Base-by-base conservation (phyloP, 352 stramenopile species). In the Pythium pyrilobum region DNA sequence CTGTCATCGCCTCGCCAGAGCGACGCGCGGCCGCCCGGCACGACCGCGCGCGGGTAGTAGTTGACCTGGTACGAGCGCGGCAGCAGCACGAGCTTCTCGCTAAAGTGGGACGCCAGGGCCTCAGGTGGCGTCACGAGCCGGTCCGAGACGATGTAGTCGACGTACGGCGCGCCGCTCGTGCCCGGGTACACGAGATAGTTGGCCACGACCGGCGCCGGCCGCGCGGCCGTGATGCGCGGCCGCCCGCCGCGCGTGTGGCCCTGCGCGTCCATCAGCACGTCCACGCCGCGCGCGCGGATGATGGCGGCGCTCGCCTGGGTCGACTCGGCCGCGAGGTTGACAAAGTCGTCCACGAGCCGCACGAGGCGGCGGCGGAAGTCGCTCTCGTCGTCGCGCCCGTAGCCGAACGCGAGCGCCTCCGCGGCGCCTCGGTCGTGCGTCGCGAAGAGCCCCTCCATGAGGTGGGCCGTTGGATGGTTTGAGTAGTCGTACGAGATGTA, bases 181-280 rank as follows among this genome's bases (percentile, higher is more conserved):
- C 85, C 85, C 1, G 85, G 85, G 44, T 85, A 95, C 28, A 90
- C 81, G 13, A 95, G 66, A 56, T 90, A 95, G 64, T 85, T 92
- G 12, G 92, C 79, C 46, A 90, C 69, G 31, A 95, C 71, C 8
- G 68, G 65, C 13, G 82, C 78, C 16, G 78, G 74, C 16, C 69
- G 60, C 21, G 52, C 50, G 6, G 77, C 80, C 23, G 71, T 59
- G 54, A 95, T 78, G 56, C 72, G 49, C 36, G 71, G 67, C 9
- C 82, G 69, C 10, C 51, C 67, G 27, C 85, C 69, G 1, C 72
- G 70, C 3, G 82, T 92, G 51, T 87, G 78, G 15, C 80, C 85
- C 71, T 95, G 85, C 4, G 85, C 73, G 41, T 95, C 85, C 63
- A 95, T 87, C 16, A 90, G 29, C 52, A 95, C 84, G 36, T 93